phyloP scores from a whole-genome alignment of 768 basidiomycete species.

The Flagelloscypha sp. region DNA sequence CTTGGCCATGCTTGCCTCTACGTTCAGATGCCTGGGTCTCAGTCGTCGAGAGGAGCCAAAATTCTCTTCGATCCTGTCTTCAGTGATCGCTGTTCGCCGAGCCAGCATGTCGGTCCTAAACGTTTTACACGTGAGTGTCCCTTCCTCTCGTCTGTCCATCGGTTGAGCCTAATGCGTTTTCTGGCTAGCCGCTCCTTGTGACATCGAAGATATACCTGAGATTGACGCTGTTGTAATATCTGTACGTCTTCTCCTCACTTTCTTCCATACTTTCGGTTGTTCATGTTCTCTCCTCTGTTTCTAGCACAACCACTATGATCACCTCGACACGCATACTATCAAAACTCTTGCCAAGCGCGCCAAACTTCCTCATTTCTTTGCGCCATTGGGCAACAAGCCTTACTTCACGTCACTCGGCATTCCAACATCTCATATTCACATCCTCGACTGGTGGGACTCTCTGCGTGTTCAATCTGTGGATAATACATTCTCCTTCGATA shows the following conservation, averaged over 20 bases:
- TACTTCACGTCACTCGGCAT: slow-evolving; percentile 26
- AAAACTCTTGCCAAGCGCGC: slow-evolving; percentile 16
- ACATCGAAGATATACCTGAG: slow-evolving; percentile 35
- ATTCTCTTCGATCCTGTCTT: slow-evolving; percentile 49
- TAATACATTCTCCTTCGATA: slow-evolving; percentile 24
- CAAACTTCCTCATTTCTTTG: slow-evolving; percentile 31
- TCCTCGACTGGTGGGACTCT: slow-evolving; percentile 49
- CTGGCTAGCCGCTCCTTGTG: slow-evolving; percentile 26
- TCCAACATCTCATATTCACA: slow-evolving; percentile 23
- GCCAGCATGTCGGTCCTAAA: slow-evolving; percentile 36
- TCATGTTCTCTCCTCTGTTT: background rate
- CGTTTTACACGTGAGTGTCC: slow-evolving; percentile 36
- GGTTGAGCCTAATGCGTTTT: background rate
- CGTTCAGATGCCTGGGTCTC: slow-evolving; percentile 36
- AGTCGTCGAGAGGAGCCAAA: slow-evolving; percentile 28
- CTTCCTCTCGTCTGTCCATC: slow-evolving; percentile 11
- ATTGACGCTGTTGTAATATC: slow-evolving; percentile 44
- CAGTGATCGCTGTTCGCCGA: slow-evolving; percentile 44
- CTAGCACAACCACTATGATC: slow-evolving; percentile 31
- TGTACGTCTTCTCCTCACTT: slow-evolving; percentile 26
- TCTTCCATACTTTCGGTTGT: background rate
- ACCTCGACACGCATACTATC: slow-evolving; percentile 27
- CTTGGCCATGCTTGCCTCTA: slow-evolving; percentile 50
- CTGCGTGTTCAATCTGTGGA: slow-evolving; percentile 14
- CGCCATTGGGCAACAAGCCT: slow-evolving; percentile 34